Evolutionary conservation across 1,284 basidiomycete species (phyloP), one percentile per base, ranked within the genome.

Genomic region (Termitomyces sp.): DNA sequence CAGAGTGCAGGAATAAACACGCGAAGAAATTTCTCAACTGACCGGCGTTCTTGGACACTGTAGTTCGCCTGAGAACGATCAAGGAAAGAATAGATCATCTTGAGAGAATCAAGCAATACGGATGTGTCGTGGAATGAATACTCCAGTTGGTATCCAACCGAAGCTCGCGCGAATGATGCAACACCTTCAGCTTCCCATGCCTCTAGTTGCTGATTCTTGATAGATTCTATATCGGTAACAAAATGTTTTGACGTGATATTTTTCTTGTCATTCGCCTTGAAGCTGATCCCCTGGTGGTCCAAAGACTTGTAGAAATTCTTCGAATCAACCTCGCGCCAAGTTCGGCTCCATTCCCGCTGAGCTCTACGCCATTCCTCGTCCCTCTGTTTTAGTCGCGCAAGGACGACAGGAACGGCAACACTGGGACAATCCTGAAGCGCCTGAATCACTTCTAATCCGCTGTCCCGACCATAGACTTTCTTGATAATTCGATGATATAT

Each of bases 281-380:
- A 97, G 59, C 83, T 86, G 66, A 94, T 90, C 5, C 94, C 94
- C 67, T 98, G 95, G 67, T 98, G 94, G 69, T 99, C 97, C 55
- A 98, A 82, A 42, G 90, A 90, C 76, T 97, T 97, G 82, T 95
- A 95, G 70, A 96, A 98, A 75, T 98, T 98, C 72, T 94, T 92
- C 55, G 88, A 88, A 66, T 98, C 96, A 43, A 98, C 90, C 70
- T 98, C 96, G 54, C 94, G 82, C 97, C 97, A 99, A 21, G 95
- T 94, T 58, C 91, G 85, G 73, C 91, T 94, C 94, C 94, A 99
- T 70, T 98, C 96, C 51, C 95, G 82, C 71, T 97, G 92, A 24
- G 90, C 87, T 34, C 91, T 81, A 69, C 93, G 88, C 97, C 97
- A 99, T 68, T 99, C 97, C 62, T 98, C 94, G 69, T 98, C 92